phyloP scores from a whole-genome alignment of 2,329 filamentous ascomycete genomes.

The Paraphaeosphaeria minitans region DNA sequence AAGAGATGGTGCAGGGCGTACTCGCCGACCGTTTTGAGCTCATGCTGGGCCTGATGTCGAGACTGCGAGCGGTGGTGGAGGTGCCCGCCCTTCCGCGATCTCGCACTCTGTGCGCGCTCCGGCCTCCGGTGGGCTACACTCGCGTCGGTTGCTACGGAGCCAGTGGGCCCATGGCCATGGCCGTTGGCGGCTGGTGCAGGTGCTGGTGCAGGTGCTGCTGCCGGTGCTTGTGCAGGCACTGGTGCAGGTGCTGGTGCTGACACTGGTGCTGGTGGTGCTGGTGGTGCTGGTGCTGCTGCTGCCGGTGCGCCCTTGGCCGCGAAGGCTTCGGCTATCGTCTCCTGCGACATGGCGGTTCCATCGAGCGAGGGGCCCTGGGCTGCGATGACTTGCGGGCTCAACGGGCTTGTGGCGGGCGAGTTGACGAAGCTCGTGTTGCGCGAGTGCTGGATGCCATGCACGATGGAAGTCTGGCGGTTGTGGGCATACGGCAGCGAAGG shows the following conservation, averaged over 20 bases:
- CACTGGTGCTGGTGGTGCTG: no score
- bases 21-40: constrained; percentile 93
- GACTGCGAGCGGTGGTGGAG: constrained; percentile 76
- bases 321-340: constrained; percentile 46
- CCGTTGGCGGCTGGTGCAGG: constrained; percentile 21
- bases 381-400: constrained; percentile 86
- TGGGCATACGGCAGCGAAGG: constrained; percentile 73
- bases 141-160: constrained; percentile 20
- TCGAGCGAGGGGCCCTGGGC: constrained; percentile 44
- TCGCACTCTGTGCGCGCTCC: constrained; percentile 58
- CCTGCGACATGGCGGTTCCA: constrained; percentile 49
- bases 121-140: constrained; percentile 41
- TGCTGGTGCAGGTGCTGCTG: no score
- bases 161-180: constrained; percentile 14
- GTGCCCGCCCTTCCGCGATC: constrained; percentile 74
- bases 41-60: constrained; percentile 67
- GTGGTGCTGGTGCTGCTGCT: no score
- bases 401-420: constrained; percentile 74
- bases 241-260: no score
- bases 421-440: constrained; percentile 86
- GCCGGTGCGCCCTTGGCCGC: constrained; percentile 35
- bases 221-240: no score
- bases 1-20: constrained; percentile 97
- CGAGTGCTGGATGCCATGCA: constrained; percentile 92
- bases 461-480: constrained; percentile 94